Evolutionary conservation across 179 eudicot species (phyloP).

Genomic region (Spinacia oleracea): DNA sequence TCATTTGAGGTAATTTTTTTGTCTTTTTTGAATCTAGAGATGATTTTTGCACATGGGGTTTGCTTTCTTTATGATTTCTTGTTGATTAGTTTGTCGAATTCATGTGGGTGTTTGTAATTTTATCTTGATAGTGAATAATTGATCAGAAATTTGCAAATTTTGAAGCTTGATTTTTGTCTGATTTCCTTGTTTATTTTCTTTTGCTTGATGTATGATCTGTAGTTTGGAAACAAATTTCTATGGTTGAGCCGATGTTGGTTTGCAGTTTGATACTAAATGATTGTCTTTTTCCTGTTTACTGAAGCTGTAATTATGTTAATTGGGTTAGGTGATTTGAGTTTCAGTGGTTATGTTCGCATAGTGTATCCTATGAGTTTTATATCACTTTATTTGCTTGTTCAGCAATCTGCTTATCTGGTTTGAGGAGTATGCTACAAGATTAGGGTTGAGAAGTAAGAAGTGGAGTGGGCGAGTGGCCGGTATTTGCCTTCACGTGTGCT

Average conservation of each 20-base stretch:
- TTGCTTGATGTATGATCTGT: constrained; percentile 5
- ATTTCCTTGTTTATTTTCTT: background rate
- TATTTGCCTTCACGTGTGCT: background rate
- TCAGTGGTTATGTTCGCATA: constrained; percentile 15
- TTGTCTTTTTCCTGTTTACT: background rate
- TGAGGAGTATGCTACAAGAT: constrained; percentile 13
- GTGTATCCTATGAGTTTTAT: constrained; percentile 13
- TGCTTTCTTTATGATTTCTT: constrained; percentile 16
- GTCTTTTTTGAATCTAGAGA: constrained; percentile 16
- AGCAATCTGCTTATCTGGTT: constrained; percentile 4
- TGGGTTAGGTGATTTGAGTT: constrained; percentile 1
- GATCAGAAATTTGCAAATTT: constrained; percentile 5
- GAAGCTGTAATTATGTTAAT: background rate
- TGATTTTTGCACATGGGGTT: constrained; percentile 26
- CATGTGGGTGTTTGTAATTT: constrained; percentile 8
- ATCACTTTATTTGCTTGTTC: background rate
- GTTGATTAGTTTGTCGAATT: constrained; percentile 14
- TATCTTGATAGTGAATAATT: background rate
- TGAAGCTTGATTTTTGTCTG: constrained; percentile 2
- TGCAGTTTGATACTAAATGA: background rate
- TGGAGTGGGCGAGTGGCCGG: background rate
- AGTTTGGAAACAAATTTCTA: background rate
- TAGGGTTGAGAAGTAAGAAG: constrained; percentile 8
- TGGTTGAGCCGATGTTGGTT: background rate
- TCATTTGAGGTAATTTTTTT: constrained; percentile 22